A percentile compares a stretch with the other conserved stretches of the same genome.
These are phyloP conservation scores for Dryadomyces quercivorus DNA, from an alignment of 2,329 filamentous ascomycete genomes.

Conservation along the genomic window DNA sequence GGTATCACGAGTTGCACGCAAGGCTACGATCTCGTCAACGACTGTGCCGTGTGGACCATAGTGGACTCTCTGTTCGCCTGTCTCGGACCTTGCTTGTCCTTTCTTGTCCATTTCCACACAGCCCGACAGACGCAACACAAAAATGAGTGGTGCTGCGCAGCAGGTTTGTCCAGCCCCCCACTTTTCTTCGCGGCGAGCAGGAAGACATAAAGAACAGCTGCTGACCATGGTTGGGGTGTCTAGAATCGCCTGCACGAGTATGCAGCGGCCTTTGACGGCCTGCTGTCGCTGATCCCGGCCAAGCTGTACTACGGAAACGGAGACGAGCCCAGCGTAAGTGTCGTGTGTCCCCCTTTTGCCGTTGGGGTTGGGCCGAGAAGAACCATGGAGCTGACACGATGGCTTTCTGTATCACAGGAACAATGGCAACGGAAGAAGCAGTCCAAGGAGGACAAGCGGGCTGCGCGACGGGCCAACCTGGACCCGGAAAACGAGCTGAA, in stretches of 20 bases:
- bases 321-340: conserved; percentile 68
- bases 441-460: conserved; percentile 75
- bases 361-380: not conserved
- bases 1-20: not conserved
- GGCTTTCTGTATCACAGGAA: conserved; percentile 41
- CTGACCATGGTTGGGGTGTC: not conserved
- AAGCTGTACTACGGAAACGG: conserved; percentile 84
- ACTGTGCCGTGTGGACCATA: not conserved
- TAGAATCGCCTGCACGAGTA: conserved; percentile 46
- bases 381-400: not conserved
- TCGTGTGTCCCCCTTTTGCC: conserved; percentile 1
- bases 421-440: conserved; percentile 96
- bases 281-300: conserved; percentile 78
- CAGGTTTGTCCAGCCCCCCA: conserved; percentile 10
- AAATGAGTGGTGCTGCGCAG: conserved; percentile 11
- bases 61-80: not conserved
- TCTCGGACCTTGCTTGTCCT: no score
- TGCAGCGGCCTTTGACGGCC: conserved; percentile 70
- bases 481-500: conserved; percentile 78
- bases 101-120: no score
- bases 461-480: conserved; percentile 51
- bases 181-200: not conserved
- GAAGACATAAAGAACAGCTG: not conserved
- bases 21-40: not conserved
- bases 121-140: not conserved